Conservation (phyloP, 768 basidiomycete species). For the Mycena epipterygia region DNA sequence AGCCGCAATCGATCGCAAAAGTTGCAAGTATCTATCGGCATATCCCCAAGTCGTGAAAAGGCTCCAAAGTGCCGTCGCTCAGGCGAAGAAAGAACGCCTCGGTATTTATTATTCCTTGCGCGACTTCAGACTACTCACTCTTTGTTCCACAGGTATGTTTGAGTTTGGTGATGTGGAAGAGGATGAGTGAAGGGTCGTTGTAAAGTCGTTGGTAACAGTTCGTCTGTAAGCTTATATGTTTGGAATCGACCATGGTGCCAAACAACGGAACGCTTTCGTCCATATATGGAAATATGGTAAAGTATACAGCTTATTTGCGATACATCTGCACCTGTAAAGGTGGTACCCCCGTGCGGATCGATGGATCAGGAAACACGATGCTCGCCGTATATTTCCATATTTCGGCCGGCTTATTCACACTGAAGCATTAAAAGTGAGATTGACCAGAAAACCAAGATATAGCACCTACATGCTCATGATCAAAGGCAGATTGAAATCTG, state of each 20-base stretch:
- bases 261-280: constrained; percentile 4
- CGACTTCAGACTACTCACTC: background rate
- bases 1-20: constrained; percentile 83
- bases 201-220: too few relatives aligned
- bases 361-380: constrained; percentile 33
- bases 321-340: background rate
- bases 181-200: constrained; percentile 63
- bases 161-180: constrained; percentile 94
- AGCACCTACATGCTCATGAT: constrained; percentile 61
- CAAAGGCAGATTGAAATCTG: constrained; percentile 65
- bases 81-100: constrained; percentile 80
- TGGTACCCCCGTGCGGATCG: too few relatives aligned
- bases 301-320: background rate
- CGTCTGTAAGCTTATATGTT: background rate
- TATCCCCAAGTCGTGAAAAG: constrained; percentile 80
- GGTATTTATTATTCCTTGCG: constrained; percentile 41
- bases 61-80: constrained; percentile 69
- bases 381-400: constrained; percentile 67
- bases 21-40: constrained; percentile 76
- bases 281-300: constrained; percentile 4
- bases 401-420: constrained; percentile 68
- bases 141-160: constrained; percentile 68
- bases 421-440: constrained; percentile 48
- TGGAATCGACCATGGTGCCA: constrained; percentile 9
- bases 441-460: background rate